A percentile compares a stretch with the other conserved stretches of the same genome.
These are phyloP conservation scores for Parathielavia hyrcaniae DNA, from an alignment of 495 filamentous ascomycete genomes.

Conservation along the genomic window DNA sequence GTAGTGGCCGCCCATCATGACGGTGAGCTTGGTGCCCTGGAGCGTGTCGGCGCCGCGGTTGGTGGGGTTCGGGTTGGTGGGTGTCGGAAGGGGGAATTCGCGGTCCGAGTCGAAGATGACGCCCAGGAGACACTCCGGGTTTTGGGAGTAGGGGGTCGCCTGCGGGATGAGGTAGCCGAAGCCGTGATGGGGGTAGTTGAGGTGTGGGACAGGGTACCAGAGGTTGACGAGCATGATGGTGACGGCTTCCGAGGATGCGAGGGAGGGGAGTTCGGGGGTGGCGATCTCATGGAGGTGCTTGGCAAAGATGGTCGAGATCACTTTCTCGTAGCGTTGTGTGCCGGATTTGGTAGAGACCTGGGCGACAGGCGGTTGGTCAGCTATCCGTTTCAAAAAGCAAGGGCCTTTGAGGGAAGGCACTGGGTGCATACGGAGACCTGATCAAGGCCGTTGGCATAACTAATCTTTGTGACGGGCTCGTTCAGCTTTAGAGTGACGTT, in stretches of 20 bases:
- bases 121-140: constrained; percentile 78
- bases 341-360: constrained; percentile 29
- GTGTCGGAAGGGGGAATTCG: constrained; percentile 27
- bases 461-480: constrained; percentile 36
- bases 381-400: not conserved
- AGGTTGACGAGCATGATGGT: constrained; percentile 91
- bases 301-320: constrained; percentile 65
- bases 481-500: constrained; percentile 51
- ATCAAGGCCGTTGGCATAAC: constrained; percentile 15
- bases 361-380: not conserved
- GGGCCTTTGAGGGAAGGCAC: not conserved
- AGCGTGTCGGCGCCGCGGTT: constrained; percentile 45
- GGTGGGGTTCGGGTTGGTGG: constrained; percentile 15
- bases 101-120: constrained; percentile 85
- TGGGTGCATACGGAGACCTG: constrained; percentile 18
- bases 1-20: constrained; percentile 93
- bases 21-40: constrained; percentile 77
- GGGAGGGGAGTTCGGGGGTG: constrained; percentile 42
- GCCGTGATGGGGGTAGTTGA: constrained; percentile 57
- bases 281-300: constrained; percentile 42
- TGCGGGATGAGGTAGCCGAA: constrained; percentile 87
- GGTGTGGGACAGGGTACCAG: constrained; percentile 60
- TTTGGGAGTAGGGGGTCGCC: constrained; percentile 60
- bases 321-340: constrained; percentile 48
- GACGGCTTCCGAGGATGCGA: constrained; percentile 55